Conservation (phyloP, 345 rosid species). For the Lepidium africanum region DNA sequence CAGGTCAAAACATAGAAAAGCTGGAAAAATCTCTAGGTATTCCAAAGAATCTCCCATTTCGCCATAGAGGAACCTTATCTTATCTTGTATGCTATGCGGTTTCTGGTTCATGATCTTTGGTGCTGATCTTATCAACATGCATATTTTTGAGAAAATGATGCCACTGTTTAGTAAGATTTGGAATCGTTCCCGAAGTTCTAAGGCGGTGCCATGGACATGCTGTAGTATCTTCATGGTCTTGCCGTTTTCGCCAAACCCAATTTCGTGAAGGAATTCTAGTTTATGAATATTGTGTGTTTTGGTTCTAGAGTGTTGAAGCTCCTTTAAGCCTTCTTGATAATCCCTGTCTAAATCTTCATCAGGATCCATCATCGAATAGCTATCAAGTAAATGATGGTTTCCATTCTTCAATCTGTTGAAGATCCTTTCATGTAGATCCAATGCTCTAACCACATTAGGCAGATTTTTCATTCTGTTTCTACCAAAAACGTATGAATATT, state of each 20-base stretch:
- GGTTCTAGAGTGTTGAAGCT: constrained; percentile 29
- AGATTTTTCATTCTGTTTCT: constrained; percentile 56
- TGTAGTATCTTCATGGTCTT: constrained; percentile 37
- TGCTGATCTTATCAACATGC: constrained; percentile 31
- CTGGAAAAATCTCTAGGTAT: constrained; percentile 41
- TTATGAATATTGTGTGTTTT: constrained; percentile 39
- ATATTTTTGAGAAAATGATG: constrained; percentile 42
- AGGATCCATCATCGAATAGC: constrained; percentile 35
- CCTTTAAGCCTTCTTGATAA: constrained; percentile 38
- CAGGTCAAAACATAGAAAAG: constrained; percentile 53
- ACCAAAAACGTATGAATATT: constrained; percentile 36
- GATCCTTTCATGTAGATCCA: constrained; percentile 40
- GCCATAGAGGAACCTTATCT: constrained; percentile 39
- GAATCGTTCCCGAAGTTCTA: constrained; percentile 46
- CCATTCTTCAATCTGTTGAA: constrained; percentile 41
- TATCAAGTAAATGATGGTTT: constrained; percentile 32
- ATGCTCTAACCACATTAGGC: constrained; percentile 41
- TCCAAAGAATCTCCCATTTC: constrained; percentile 45
- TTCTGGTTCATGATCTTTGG: constrained; percentile 62
- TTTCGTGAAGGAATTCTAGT: constrained; percentile 43
- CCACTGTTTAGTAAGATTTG: constrained; percentile 36
- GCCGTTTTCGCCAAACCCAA: constrained; percentile 64
- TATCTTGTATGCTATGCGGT: constrained; percentile 38
- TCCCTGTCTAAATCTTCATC: constrained; percentile 39
- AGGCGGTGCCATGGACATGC: constrained; percentile 42